Evolutionary conservation across 2,329 filamentous ascomycete genomes (phyloP).

Genomic region (Fusarium papillatum): DNA sequence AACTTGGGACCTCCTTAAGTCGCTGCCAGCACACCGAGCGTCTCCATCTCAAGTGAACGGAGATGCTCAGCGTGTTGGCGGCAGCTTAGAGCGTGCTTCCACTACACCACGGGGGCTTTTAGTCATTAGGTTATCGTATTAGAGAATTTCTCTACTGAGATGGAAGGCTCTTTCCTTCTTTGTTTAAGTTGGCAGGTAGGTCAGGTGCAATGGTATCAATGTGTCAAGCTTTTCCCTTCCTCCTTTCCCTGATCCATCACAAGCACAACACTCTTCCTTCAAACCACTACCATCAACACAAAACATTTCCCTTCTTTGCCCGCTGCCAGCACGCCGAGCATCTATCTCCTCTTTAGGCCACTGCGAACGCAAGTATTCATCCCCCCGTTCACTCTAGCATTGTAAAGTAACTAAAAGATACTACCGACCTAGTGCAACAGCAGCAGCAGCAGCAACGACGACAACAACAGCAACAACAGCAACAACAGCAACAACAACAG

Average conservation of each 20-base stretch:
- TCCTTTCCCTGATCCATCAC: neutral
- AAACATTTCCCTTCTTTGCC: neutral
- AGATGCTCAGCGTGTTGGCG: too few relatives aligned
- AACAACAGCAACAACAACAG: neutral
- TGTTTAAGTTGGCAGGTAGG: neutral
- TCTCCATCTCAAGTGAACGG: too few relatives aligned
- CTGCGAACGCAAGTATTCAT: neutral
- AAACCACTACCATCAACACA: neutral
- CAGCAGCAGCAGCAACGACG: neutral
- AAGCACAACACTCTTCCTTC: neutral
- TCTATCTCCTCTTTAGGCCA: too few relatives aligned
- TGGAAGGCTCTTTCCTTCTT: fast-evolving
- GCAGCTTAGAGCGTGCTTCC: neutral
- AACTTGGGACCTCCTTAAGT: neutral
- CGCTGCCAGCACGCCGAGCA: neutral
- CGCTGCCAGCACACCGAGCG: too few relatives aligned
- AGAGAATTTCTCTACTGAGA: neutral
- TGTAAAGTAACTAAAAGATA: too few relatives aligned
- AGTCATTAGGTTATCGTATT: neutral
- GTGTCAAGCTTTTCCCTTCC: neutral
- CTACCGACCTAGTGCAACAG: neutral
- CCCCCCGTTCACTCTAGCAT: neutral
- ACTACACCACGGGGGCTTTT: neutral
- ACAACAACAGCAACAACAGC: neutral
- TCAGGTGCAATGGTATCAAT: neutral